Evolutionary conservation across 495 filamentous ascomycete genomes (phyloP).

Genomic region (Penicillium nucicola): DNA sequence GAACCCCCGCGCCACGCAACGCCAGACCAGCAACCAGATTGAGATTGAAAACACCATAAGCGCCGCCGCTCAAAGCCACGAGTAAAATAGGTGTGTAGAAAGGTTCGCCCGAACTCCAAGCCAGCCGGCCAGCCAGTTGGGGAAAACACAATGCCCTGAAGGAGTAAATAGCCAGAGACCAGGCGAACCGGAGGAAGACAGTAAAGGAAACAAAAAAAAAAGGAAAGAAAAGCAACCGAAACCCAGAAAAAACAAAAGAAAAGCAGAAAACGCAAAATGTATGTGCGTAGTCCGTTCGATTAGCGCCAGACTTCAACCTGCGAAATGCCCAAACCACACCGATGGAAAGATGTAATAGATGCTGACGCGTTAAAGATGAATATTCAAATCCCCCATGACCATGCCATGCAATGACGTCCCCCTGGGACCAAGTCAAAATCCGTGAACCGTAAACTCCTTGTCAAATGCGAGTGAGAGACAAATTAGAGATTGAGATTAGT

Average conservation of each 20-base stretch:
- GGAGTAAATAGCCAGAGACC: neutral
- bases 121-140: neutral
- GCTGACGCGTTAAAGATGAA: constrained; percentile 26
- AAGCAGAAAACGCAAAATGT: constrained; percentile 5
- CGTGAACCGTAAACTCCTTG: constrained; percentile 36
- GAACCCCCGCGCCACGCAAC: constrained; percentile 16
- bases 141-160: too few species aligned
- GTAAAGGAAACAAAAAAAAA: constrained; percentile 3
- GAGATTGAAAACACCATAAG: constrained; percentile 32
- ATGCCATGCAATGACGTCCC: constrained; percentile 26
- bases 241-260: constrained; percentile 2
- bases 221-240: too few species aligned
- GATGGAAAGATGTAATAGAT: constrained; percentile 33
- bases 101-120: neutral
- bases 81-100: constrained; percentile 8
- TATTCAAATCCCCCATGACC: constrained; percentile 12
- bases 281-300: constrained; percentile 5
- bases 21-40: constrained; percentile 20
- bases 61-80: constrained; percentile 34
- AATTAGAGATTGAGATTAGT: constrained; percentile 10
- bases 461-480: constrained; percentile 35
- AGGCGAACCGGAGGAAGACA: neutral
- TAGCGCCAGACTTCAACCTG: constrained; percentile 18
- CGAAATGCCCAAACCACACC: constrained; percentile 22
- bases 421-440: constrained; percentile 17